Evolutionary conservation across 1,284 basidiomycete genomes (phyloP).

Genomic region (Ceratobasidium sp.): DNA sequence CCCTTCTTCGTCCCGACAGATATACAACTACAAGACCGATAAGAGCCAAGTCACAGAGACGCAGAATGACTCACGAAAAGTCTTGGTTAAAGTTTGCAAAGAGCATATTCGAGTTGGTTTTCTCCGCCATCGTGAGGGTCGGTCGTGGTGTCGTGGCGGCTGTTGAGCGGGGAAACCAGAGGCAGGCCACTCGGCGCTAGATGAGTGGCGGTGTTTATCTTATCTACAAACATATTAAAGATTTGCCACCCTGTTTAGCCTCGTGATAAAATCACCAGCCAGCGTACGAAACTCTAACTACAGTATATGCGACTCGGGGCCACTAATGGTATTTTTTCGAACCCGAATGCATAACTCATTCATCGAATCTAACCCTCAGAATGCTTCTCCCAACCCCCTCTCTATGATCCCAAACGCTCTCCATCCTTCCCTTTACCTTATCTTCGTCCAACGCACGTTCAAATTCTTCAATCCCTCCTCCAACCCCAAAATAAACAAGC

Average conservation of each 20-base stretch:
- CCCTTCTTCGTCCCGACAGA: slow-evolving; percentile 96
- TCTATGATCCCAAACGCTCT: slow-evolving; percentile 21
- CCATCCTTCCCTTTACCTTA: not conserved
- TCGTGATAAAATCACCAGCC: no score
- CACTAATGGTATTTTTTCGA: no score
- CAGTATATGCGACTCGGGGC: no score
- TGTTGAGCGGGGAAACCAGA: not conserved
- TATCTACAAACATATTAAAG: no score
- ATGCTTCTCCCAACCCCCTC: slow-evolving; percentile 32
- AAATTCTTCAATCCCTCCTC: slow-evolving; percentile 82
- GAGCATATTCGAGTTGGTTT: slow-evolving; percentile 69
- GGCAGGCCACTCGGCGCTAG: slow-evolving; percentile 8
- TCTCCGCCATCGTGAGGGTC: slow-evolving; percentile 45
- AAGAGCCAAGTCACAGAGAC: not conserved
- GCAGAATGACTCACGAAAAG: slow-evolving; percentile 71
- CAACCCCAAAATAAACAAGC: slow-evolving; percentile 95
- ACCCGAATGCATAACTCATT: no score
- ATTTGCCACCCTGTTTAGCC: no score
- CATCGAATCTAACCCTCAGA: not conserved
- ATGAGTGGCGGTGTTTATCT: not conserved
- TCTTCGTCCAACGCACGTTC: slow-evolving; percentile 52
- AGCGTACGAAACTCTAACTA: no score
- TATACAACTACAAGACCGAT: slow-evolving; percentile 75
- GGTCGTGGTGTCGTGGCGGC: slow-evolving; percentile 30
- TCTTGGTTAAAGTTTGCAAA: slow-evolving; percentile 92